A percentile compares a stretch with the other conserved stretches of the same genome.
These are phyloP conservation scores for Circinella minor DNA, from an alignment of 371 early-diverging fungal genomes.

Conservation along the genomic window DNA sequence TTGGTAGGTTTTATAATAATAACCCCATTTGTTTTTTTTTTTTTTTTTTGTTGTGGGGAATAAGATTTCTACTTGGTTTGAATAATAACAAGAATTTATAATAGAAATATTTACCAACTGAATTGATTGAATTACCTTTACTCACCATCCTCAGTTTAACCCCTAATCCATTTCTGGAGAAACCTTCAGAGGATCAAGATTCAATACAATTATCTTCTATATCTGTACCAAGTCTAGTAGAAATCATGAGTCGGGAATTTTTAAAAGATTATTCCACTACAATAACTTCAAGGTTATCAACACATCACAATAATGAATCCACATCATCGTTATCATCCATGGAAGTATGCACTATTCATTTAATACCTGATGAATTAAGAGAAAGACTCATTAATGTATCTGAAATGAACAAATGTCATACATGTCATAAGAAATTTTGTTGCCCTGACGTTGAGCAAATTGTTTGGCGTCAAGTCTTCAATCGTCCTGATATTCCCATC, in stretches of 20 bases:
- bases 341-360: background rate
- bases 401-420: slow-evolving; percentile 27
- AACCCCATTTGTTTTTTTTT: background rate
- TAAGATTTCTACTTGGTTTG: too few relatives aligned
- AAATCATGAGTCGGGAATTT: slow-evolving; percentile 27
- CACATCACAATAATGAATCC: too few relatives aligned
- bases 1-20: slow-evolving; percentile 38
- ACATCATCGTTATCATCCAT: too few relatives aligned
- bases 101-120: slow-evolving; percentile 41
- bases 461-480: slow-evolving; percentile 30
- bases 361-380: slow-evolving; percentile 23
- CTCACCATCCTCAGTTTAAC: slow-evolving; percentile 33
- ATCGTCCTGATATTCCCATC: slow-evolving; percentile 31
- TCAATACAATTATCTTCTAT: slow-evolving; percentile 4
- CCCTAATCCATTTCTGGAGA: slow-evolving; percentile 36
- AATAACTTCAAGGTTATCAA: background rate
- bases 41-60: background rate
- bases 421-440: slow-evolving; percentile 27
- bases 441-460: slow-evolving; percentile 28
- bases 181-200: background rate
- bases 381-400: slow-evolving; percentile 27
- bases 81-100: background rate
- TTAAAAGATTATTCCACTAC: background rate
- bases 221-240: slow-evolving; percentile 28
- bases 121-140: slow-evolving; percentile 32